Percentiles rank a stretch among this genome's conserved stretches.
These are phyloP conservation scores for Odontarrhena argentea DNA, from an alignment of 345 rosid species.

Conservation along the genomic window DNA sequence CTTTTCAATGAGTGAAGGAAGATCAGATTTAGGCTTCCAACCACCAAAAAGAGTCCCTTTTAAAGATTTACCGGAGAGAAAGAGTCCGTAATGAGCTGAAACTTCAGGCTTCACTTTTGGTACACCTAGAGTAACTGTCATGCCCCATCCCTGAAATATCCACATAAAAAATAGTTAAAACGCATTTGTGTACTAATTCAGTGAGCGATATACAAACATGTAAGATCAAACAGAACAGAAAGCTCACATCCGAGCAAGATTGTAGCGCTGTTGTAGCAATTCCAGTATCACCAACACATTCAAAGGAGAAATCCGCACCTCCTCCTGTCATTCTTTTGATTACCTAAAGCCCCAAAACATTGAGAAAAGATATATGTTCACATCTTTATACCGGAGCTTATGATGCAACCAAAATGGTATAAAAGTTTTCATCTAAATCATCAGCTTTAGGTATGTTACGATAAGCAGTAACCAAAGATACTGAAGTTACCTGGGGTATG, in stretches of 20 bases:
- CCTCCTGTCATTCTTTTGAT: conserved; percentile 75
- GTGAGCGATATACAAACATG: conserved; percentile 6
- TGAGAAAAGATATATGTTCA: neutral
- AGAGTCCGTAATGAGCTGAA: conserved; percentile 72
- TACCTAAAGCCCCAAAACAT: conserved; percentile 50
- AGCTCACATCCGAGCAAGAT: conserved; percentile 79
- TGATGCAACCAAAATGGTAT: neutral
- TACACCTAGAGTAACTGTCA: conserved; percentile 87
- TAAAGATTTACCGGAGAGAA: conserved; percentile 73
- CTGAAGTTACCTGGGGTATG: conserved; percentile 66
- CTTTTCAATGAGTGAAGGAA: conserved; percentile 73
- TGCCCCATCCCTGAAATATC: conserved; percentile 79
- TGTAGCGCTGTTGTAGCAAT: conserved; percentile 76
- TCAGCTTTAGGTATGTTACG: neutral
- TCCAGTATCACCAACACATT: conserved; percentile 80
- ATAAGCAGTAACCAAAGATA: neutral
- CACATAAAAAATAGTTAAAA: conserved; percentile 2
- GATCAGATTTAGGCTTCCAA: conserved; percentile 88
- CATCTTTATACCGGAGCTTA: neutral
- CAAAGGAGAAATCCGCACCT: conserved; percentile 89
- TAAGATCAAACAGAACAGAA: neutral
- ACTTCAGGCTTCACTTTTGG: conserved; percentile 80
- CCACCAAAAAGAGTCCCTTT: conserved; percentile 87
- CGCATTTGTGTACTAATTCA: neutral
- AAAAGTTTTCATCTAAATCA: neutral